Base-by-base conservation (phyloP, 768 basidiomycete species). In the Neoboletus brunneissimus region DNA sequence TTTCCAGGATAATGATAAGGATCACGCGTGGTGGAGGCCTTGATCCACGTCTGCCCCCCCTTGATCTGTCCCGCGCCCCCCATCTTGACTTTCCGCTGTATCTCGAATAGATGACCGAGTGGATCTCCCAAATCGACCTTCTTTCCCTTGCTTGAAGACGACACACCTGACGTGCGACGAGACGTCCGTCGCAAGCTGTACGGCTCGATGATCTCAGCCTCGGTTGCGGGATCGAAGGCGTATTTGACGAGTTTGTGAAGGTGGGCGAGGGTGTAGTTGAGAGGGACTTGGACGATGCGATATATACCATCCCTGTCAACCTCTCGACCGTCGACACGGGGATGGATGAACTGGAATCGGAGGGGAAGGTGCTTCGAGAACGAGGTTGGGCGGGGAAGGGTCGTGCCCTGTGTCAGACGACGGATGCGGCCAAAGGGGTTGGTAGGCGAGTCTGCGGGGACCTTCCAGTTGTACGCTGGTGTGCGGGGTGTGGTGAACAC, bases 251-350 rank as follows among this genome's bases (percentile, higher is more conserved):
- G 78, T 45, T 77, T 79, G 40, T 81, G 81, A 5, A 91, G 73
- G 62, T 87, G 87, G 0, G 79, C 74, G 60, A 91, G 84, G 0
- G 85, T 86, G 66, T 88, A 89, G 65, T 78, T 87, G 27, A 83
- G 73, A 0, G 88, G 88, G 9, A 88, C 85, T 59, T 88, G 87
- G 5, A 83, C 82, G 51, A 89, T 72, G 51, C 88, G 80, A 63
- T 83, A 81, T 4, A 86, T 77, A 6, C 83, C 82, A 5, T 84
- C 81, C 52, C 73, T 69, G 18, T 67, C 67, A 47, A 32, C 16
- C n/a, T 58, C 56, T 27, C 61, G 57, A 3, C 67, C 61, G 38
- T 66, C 48, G 53, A 63, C 58, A 2, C 70, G 68, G 13, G 66
- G 58, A 43, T 78, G 75, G 44, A 83, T 68, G 48, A 86, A 72